Conservation (phyloP, 2,329 filamentous ascomycete genomes). For the Coniochaeta pulveracea region DNA sequence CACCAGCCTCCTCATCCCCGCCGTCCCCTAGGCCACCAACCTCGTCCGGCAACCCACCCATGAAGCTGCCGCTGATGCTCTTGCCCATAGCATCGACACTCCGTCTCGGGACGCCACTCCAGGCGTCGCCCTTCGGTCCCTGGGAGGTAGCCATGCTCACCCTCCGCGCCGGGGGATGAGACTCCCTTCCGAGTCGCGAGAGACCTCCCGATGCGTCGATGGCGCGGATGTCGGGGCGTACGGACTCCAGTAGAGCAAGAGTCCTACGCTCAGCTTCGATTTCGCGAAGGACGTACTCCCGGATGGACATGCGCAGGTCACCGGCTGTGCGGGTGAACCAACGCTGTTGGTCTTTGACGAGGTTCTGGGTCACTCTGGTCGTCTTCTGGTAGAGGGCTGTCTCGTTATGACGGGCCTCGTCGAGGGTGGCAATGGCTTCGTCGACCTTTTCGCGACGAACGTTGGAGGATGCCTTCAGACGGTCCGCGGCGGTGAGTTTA, state of each 20-base stretch:
- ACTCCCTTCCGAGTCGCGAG: conserved; percentile 77
- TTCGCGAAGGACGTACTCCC: conserved; percentile 87
- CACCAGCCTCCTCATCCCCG: conserved; percentile 26
- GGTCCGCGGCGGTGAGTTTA: conserved; percentile 76
- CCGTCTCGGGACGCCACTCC: conserved; percentile 84
- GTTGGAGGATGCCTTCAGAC: conserved; percentile 74
- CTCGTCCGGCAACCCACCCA: conserved; percentile 46
- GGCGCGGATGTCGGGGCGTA: conserved; percentile 82
- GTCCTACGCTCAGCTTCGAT: conserved; percentile 93
- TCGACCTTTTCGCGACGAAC: conserved; percentile 94
- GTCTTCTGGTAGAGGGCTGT: conserved; percentile 76
- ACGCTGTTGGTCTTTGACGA: conserved; percentile 76
- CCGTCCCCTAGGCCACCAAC: conserved; percentile 23
- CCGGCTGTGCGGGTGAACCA: conserved; percentile 82
- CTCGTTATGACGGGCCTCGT: conserved; percentile 78
- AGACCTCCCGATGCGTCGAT: conserved; percentile 89
- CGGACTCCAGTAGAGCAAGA: conserved; percentile 83
- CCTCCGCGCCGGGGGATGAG: conserved; percentile 62
- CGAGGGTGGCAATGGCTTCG: conserved; percentile 83
- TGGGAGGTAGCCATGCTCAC: conserved; percentile 76
- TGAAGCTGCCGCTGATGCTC: conserved; percentile 64
- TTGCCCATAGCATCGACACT: conserved; percentile 62
- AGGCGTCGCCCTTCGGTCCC: conserved; percentile 94
- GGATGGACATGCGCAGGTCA: conserved; percentile 73
- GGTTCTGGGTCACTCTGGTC: conserved; percentile 76